Evolutionary conservation across 257 asterid species (phyloP), one percentile per base, ranked within the genome.

Genomic region (Solanum sparsipilum): DNA sequence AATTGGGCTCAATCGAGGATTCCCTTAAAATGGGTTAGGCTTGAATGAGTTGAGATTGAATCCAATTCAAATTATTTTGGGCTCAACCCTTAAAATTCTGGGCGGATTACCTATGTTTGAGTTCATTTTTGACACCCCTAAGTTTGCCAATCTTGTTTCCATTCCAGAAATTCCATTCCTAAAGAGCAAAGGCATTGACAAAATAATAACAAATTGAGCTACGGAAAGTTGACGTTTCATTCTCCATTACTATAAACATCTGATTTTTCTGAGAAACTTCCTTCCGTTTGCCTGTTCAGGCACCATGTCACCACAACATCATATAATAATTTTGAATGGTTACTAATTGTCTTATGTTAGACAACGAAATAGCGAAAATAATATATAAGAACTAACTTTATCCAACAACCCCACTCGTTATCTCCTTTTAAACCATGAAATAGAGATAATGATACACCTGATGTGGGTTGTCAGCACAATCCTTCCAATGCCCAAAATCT

Each of bases 281-380:
- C 94, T 88, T 92, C 93, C 92, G 92, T 92, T 48, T 63, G 93
- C 96, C 73, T 92, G 92, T 73, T 94, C 96, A 1, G 95, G 98
- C 1, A 94, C 93, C 96, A 94, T 92, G n/a, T 92, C 92, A 86
- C 96, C 96, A 68, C 94, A 91, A 82, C 91, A 90, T 36, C 70
- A 39, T 41, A 76, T 16, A 31, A 29, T 35, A 31, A 85, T 31
- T 32, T 86, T 13, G 25, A 35, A 73, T 35, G 48, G 29, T 4
- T 74, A 4, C 3, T 23, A 6, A 15, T 75, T 74, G 18, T 35
- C 29, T 36, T 38, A 13, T 15, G 4, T 15, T 32, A 23, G n/a
- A 5, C 29, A 18, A 29, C 1, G 1, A 72, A 86, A 46, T 12
- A 13, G 7, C 13, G 71, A 31, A 39, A 56, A 35, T 8, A 7